Conservation (phyloP, 1,284 basidiomycete genomes). For the Cronartium quercuum region DNA sequence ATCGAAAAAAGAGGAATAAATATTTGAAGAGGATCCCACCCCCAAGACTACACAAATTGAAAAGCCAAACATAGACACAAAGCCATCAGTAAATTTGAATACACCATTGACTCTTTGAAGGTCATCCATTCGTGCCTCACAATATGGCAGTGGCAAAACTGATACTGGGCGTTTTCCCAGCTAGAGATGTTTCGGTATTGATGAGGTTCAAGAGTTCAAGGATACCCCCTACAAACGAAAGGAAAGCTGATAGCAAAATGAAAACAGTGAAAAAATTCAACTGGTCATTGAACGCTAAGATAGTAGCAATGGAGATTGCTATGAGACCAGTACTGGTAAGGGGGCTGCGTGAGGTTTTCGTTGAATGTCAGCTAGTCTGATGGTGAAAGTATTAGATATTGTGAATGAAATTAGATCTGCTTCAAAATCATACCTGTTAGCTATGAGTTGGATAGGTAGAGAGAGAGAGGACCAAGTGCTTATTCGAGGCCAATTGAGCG, state of each 20-base stretch:
- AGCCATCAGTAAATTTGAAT: too few relatives aligned
- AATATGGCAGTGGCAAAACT: not conserved
- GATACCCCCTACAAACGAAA: not conserved
- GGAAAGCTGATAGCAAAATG: not conserved
- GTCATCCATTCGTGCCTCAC: too few relatives aligned
- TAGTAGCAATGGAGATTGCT: not conserved
- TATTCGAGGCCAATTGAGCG: not conserved
- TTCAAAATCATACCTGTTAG: not conserved
- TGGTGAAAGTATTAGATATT: too few relatives aligned
- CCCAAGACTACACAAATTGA: not conserved
- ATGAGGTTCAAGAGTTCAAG: not conserved
- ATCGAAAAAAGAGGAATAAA: not conserved
- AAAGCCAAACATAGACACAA: too few relatives aligned
- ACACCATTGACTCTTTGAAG: too few relatives aligned
- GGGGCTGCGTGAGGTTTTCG: not conserved
- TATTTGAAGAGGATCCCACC: not conserved
- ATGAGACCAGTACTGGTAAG: not conserved
- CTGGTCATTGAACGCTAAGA: not conserved
- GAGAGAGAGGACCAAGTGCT: not conserved
- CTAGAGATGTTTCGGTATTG: not conserved
- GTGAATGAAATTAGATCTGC: too few relatives aligned
- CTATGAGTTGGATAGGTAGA: not conserved
- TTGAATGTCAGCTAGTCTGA: too few relatives aligned
- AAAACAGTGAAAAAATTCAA: not conserved
- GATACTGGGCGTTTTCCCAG: not conserved